Evolutionary conservation across 306 rosid species (phyloP), one percentile per base, ranked within the genome.

Genomic region (Rosa rugosa): DNA sequence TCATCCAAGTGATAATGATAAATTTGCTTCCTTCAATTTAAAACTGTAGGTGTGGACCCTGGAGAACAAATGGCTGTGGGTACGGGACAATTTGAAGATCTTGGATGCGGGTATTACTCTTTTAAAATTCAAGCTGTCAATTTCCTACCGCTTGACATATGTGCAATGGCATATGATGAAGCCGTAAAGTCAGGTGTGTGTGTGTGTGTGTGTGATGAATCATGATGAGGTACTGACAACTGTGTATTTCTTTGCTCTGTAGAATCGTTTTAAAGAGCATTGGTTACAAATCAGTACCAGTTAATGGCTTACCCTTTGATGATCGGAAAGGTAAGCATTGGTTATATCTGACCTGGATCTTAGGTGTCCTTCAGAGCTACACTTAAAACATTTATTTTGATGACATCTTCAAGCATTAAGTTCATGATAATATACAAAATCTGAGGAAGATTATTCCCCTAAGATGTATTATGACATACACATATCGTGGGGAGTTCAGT

Each of bases 181-280:
- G 36, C 66, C 38, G 6, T 27, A 60, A 54, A 54, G 42, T 22
- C 14, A 74, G n/a, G 20, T 56, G 36, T 18, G 0, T 31, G 4
- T 6, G 10, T 8, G 17, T 6, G 27, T 17, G 50, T 56, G 40
- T 23, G 68, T 17, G 13, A 34, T 7, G 46, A 65, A 16, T 36
- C 1, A 8, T 12, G 54, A 45, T 22, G 56, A 64, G 54, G 49
- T 44, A 47, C 69, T 73, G 70, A 76, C 51, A 78, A 53, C 31
- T 13, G 40, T 76, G 40, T 63, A 72, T 84, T 81, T 51, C 66
- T 53, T 20, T 44, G 67, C 80, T 77, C 60, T 87, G 79, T 81
- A 95, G 99, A 91, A 77, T 95, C 88, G 96, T 83, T 71, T 86
- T 91, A 36, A 92, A 92, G 94, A 92, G 99, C 89, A 92, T 95